Evolutionary conservation across 768 basidiomycete genomes (phyloP), one percentile per base, ranked within the genome.

Genomic region (Gymnopilus dilepis): DNA sequence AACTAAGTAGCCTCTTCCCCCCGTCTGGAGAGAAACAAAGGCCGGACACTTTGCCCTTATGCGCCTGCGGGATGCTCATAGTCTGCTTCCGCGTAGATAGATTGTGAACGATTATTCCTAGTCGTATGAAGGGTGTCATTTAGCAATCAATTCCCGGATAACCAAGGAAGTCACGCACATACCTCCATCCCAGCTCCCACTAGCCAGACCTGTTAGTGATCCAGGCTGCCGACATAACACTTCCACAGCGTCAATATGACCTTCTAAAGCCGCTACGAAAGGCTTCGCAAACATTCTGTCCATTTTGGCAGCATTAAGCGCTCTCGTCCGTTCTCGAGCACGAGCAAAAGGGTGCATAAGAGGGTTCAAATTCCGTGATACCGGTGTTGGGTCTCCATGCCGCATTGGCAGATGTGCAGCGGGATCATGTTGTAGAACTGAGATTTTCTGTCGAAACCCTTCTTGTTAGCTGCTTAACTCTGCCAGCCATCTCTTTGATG

Each of bases 271-370:
- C 37, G 86, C 93, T 15, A 99, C 81, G 69, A 99, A 99, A 0
- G 97, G 97, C 69, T 97, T 98, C n/a, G 97, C 89, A 71, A 99
- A 98, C 78, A 99, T 94, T 60, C 93, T 82, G 54, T 98, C 97
- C 84, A 99, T 92, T 78, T 99, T 99, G 13, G 91, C 91, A 2
- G 97, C 97, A 64, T 95, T 97, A 47, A 98, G 73, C 2, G 97
- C 97, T 60, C 97, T 88, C 19, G 87, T 95, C 34, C 97, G 92
- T 78, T 99, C 97, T 54, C 97, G 80, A 4, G 95, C 91, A 21
- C 91, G 89, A 0, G 95, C 84, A 73, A 99, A 98, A 2, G 97
- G 97, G 70, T 99, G 97, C 76, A 94, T 88, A n/a, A 94, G 79
- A 0, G 97, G 95, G 72, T 98, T 89, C 43, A 99, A 85, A 76